phyloP scores from a whole-genome alignment of 2,329 filamentous ascomycete genomes.

The Phialemoniopsis sp. region DNA sequence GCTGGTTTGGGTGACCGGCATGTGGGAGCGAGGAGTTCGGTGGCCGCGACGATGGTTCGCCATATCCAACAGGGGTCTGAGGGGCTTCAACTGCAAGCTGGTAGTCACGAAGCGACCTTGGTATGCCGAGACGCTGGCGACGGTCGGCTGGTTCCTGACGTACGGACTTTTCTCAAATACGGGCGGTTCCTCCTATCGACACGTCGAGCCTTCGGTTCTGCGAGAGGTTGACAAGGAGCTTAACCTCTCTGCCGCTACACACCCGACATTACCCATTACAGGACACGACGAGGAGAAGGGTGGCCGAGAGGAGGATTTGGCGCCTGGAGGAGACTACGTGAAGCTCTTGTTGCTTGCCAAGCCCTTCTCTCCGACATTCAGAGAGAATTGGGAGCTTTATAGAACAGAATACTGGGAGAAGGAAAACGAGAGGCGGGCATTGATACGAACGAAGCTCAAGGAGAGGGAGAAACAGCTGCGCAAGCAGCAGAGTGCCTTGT shows the following conservation, averaged over 20 bases:
- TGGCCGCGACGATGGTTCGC: constrained; percentile 92
- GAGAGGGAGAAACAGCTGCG: constrained; percentile 65
- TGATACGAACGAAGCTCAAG: constrained; percentile 67
- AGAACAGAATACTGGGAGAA: constrained; percentile 94
- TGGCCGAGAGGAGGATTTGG: constrained; percentile 84
- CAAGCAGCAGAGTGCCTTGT: constrained; percentile 64
- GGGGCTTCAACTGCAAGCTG: constrained; percentile 94
- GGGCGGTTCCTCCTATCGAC: constrained; percentile 68
- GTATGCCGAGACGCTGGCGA: constrained; percentile 73
- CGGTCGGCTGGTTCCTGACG: constrained; percentile 72
- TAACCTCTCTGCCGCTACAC: constrained; percentile 36
- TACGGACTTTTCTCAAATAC: constrained; percentile 67
- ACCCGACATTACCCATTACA: constrained; percentile 32
- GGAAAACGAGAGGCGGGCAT: constrained; percentile 83
- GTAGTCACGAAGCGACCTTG: constrained; percentile 81
- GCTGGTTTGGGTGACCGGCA: constrained; percentile 89
- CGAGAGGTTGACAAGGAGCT: constrained; percentile 58
- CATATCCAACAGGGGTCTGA: constrained; percentile 82
- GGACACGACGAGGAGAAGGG: constrained; percentile 54
- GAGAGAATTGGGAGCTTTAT: constrained; percentile 96
- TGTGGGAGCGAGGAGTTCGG: constrained; percentile 91
- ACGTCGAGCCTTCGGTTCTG: constrained; percentile 63
- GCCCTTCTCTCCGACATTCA: constrained; percentile 89
- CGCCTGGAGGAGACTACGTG: constrained; percentile 85
- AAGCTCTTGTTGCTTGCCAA: constrained; percentile 89